phyloP scores from a whole-genome alignment of 1,139 yeast species.

The Geotrichum citri-aurantii region DNA sequence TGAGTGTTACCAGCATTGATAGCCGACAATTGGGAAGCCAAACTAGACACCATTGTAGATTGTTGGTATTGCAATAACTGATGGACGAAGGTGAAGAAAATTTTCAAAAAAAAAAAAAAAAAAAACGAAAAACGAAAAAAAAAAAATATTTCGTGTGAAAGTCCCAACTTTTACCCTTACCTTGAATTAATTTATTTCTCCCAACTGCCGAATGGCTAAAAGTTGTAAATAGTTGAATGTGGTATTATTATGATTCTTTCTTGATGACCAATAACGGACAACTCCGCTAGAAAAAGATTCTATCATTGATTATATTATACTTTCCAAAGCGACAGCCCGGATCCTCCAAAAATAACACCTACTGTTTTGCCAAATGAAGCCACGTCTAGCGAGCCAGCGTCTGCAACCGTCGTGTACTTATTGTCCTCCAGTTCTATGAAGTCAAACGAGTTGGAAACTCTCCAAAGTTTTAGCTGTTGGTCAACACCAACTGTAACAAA shows the following conservation, averaged over 20 bases:
- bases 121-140: background rate
- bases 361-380: conserved; percentile 6
- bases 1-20: conserved; percentile 64
- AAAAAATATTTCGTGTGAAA: background rate
- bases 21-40: conserved; percentile 76
- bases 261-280: background rate
- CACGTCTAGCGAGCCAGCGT: conserved; percentile 61
- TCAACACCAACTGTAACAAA: conserved; percentile 63
- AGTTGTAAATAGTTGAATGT: background rate
- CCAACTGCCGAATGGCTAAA: background rate
- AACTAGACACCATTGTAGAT: conserved; percentile 38
- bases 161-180: conserved; percentile 14
- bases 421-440: conserved; percentile 40
- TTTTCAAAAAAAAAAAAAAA: background rate
- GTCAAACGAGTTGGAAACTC: conserved; percentile 29
- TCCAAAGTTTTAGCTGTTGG: conserved; percentile 69
- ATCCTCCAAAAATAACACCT: conserved; percentile 28
- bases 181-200: background rate
- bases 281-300: background rate
- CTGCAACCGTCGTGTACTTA: conserved; percentile 77
- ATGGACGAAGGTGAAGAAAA: background rate
- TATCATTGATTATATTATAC: background rate
- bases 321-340: conserved; percentile 30
- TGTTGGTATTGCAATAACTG: background rate
- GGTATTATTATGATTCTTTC: background rate